Percentiles rank a stretch among this genome's conserved stretches.
These are phyloP conservation scores for Suillus weaverae DNA, from an alignment of 768 basidiomycete species.

Conservation along the genomic window DNA sequence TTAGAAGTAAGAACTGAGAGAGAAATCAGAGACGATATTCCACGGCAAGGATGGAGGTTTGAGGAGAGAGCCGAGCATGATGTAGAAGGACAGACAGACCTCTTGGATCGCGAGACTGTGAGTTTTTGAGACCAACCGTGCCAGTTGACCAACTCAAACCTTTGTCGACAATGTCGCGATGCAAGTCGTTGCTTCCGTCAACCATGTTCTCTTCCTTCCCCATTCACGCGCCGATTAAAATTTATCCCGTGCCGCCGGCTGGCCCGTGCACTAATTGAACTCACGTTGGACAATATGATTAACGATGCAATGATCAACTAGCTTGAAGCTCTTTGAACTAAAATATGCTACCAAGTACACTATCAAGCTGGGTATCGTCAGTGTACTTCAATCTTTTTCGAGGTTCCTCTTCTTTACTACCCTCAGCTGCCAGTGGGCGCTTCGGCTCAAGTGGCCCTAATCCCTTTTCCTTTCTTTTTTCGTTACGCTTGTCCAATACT, in stretches of 20 bases:
- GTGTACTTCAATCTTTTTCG: constrained; percentile 16
- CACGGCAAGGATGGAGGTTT: constrained; percentile 56
- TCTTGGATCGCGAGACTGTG: constrained; percentile 61
- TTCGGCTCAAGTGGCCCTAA: constrained; percentile 41
- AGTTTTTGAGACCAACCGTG: constrained; percentile 34
- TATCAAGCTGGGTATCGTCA: constrained; percentile 32
- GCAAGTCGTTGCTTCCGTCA: constrained; percentile 31
- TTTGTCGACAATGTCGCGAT: constrained; percentile 58
- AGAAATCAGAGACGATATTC: constrained; percentile 46
- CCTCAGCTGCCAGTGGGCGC: constrained; percentile 12
- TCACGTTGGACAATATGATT: constrained; percentile 6
- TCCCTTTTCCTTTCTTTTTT: constrained; percentile 60
- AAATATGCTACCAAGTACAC: constrained; percentile 54
- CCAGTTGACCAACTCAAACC: constrained; percentile 36
- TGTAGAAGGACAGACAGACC: constrained; percentile 90
- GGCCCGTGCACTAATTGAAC: constrained; percentile 15
- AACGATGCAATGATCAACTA: not conserved
- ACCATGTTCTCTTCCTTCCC: constrained; percentile 17
- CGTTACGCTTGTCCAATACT: constrained; percentile 78
- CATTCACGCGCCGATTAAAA: constrained; percentile 26
- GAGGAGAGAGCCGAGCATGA: constrained; percentile 80
- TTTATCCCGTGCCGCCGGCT: constrained; percentile 10
- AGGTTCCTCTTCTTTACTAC: constrained; percentile 12
- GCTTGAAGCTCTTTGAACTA: constrained; percentile 23
- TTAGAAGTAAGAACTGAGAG: constrained; percentile 42